These are phyloP conservation scores for Chlorella variabilis DNA, from an alignment of 163 green algal genomes.

Conservation along the genomic window DNA sequence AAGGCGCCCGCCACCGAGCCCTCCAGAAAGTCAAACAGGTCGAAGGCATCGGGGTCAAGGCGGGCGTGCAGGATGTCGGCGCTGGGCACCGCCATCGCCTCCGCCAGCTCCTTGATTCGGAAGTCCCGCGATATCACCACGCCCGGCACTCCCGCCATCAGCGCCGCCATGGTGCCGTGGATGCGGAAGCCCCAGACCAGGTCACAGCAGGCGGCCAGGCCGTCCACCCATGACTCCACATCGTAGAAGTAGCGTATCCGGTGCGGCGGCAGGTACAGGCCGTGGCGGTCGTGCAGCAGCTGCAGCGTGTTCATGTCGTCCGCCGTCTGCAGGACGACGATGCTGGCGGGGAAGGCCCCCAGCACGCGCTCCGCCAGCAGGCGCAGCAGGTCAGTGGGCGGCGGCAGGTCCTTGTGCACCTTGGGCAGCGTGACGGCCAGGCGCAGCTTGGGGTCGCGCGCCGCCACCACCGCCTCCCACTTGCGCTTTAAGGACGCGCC, in stretches of 20 bases:
- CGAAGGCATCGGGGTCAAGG: neutral
- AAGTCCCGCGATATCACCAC: neutral
- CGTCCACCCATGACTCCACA: neutral
- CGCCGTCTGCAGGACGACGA: neutral
- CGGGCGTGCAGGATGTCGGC: neutral
- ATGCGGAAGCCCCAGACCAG: constrained; percentile 12
- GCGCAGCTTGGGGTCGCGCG: neutral
- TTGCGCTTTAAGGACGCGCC: neutral
- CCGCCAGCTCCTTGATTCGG: neutral
- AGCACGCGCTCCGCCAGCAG: neutral
- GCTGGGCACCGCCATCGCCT: neutral
- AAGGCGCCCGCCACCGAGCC: too few species aligned
- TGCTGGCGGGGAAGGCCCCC: neutral
- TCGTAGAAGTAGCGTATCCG: neutral
- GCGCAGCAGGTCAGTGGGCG: neutral
- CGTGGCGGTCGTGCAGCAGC: neutral
- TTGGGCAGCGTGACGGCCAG: neutral
- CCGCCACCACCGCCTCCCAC: neutral
- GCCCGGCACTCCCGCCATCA: neutral
- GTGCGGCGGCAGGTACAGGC: neutral
- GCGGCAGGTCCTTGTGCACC: neutral
- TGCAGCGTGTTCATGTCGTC: neutral
- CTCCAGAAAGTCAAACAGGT: neutral
- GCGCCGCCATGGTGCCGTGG: neutral
- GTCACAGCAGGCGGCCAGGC: neutral